Base-by-base conservation (phyloP, 306 rosid species). In the Astragalus membranaceus region DNA sequence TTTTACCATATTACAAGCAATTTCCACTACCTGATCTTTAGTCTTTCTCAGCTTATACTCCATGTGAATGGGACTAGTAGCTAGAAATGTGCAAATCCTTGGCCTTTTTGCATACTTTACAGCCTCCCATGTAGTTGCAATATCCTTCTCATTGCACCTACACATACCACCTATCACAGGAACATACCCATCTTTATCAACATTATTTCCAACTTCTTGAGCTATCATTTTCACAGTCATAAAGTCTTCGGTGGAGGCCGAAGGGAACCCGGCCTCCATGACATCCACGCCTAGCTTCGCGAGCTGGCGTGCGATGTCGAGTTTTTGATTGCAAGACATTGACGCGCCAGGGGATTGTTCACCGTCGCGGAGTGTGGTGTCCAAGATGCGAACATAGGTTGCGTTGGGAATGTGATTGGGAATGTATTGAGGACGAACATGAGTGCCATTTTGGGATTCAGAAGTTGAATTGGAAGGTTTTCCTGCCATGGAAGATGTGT, bases 301-400 rank as follows among this genome's bases (percentile, higher is more conserved):
- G 0, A 94, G 83, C 79, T 86, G 88, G 5, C 86, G 69, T 0
- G 99, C 99, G 3, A 91, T 88, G 55, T 79, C 87, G 0, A 91
- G 76, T 56, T 94, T 94, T 85, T 91, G 85, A 33, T 68, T 76
- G 0, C 91, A 71, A 1, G 88, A 83, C 76, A 94, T 81, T 5
- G 96, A 77, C 3, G 97, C 96, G 1, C 99, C 99, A 0, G 97
- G 96, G 12, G 97, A 84, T 44, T 94, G 99, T 70, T 94, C 99
- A 8, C 97, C 99, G 32, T 94, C 97, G 8, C 97, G 99, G 52
- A 94, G 96, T 13, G 99, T 94, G 44, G 99, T 94, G 82, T 94
- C 96, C 9, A 91, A 69, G 17, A 94, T 69, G 26, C 97, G 89
- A 20, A 94, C 88, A 44, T 94, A 94, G 71, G 20, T 4, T 17